These are phyloP conservation scores for Mycena albidolilacea DNA, from an alignment of 768 basidiomycete genomes.

Conservation along the genomic window DNA sequence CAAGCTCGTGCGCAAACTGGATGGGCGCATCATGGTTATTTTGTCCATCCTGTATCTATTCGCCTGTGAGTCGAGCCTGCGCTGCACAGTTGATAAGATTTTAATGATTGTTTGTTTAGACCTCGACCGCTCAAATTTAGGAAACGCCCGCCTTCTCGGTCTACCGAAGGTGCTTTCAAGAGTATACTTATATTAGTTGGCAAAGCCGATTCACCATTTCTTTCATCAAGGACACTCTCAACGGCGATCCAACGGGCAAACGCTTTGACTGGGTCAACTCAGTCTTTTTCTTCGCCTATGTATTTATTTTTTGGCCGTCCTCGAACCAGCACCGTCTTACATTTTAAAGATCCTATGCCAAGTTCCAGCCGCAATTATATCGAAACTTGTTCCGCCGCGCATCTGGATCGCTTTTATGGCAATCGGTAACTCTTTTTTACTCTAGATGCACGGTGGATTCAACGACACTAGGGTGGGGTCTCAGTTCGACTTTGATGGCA, in stretches of 20 bases:
- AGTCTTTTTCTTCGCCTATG: slow-evolving; percentile 10
- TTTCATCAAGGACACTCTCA: neutral
- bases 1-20: slow-evolving; percentile 74
- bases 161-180: neutral
- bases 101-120: neutral
- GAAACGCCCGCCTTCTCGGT: neutral
- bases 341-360: slow-evolving; percentile 72
- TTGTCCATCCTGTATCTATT: slow-evolving; percentile 81
- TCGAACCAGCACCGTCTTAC: neutral
- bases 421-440: slow-evolving; percentile 7
- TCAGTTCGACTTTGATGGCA: slow-evolving; percentile 60
- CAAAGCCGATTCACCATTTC: neutral
- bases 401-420: slow-evolving; percentile 77
- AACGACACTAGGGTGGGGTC: slow-evolving; percentile 73
- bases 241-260: neutral
- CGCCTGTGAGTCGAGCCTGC: slow-evolving; percentile 68
- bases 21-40: slow-evolving; percentile 77
- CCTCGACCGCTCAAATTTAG: neutral
- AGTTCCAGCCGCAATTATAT: slow-evolving; percentile 74
- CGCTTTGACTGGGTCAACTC: slow-evolving; percentile 6
- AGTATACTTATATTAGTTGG: neutral
- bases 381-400: slow-evolving; percentile 79
- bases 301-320: neutral
- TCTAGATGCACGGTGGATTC: neutral
- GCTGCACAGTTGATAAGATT: neutral